Percentiles rank a stretch among this genome's conserved stretches.
Conservation (phyloP, 2,329 filamentous ascomycete species). For the Aspergillus brasiliensis region DNA sequence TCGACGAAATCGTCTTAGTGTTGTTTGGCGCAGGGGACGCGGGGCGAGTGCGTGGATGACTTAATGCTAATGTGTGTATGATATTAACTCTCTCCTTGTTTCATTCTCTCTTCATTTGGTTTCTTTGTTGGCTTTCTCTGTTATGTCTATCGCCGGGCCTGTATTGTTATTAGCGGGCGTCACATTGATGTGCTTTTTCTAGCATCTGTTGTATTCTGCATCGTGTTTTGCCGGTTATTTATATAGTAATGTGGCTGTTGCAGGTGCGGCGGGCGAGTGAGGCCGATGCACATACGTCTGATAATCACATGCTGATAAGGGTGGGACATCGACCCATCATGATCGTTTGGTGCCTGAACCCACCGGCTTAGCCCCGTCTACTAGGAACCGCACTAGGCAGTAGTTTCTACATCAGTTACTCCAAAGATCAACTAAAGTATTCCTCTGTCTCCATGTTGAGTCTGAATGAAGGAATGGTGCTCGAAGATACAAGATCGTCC, state of each 20-base stretch:
- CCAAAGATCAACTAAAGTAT: not conserved
- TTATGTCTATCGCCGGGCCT: not conserved
- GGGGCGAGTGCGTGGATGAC: slow-evolving; percentile 11
- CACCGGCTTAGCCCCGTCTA: not conserved
- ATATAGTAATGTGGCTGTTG: not conserved
- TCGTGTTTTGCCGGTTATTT: not conserved
- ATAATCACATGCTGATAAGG: not conserved
- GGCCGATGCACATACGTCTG: not conserved
- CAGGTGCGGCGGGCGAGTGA: not conserved
- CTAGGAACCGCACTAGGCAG: not conserved
- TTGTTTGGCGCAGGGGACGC: slow-evolving; percentile 54
- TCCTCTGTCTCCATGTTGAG: not conserved
- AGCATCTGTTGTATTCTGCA: not conserved
- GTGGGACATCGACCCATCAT: not conserved
- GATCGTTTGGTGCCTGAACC: not conserved
- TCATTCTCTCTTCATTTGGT: not conserved
- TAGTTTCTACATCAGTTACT: not conserved
- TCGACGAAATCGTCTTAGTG: slow-evolving; percentile 70
- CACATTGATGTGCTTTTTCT: not conserved
- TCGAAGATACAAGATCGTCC: slow-evolving; percentile 4
- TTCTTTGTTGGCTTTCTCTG: not conserved
- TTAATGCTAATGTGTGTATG: not conserved
- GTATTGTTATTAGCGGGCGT: slow-evolving; percentile 2
- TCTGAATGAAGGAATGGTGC: slow-evolving; percentile 4
- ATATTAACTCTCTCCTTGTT: not conserved